Percentiles rank a stretch among this genome's conserved stretches.
Conservation (phyloP, 2,329 filamentous ascomycete species). For the Fusarium concolor region DNA sequence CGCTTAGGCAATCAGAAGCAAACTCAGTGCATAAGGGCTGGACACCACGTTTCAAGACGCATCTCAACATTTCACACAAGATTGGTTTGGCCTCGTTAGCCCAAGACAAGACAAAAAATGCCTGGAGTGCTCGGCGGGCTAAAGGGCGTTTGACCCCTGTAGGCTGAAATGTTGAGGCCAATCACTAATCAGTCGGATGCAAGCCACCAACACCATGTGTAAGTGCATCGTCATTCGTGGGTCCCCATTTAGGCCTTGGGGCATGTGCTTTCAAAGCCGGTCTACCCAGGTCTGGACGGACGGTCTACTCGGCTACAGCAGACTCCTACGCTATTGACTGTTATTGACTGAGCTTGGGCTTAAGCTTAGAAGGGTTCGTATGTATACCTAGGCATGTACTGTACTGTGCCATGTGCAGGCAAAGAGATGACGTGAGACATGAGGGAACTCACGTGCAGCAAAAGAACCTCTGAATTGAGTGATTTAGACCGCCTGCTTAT, state of each 20-base stretch:
- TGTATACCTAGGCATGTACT: neutral
- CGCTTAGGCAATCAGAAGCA: slow-evolving; percentile 5
- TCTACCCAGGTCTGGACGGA: neutral
- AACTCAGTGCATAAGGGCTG: slow-evolving; percentile 15
- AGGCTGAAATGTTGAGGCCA: slow-evolving; percentile 19
- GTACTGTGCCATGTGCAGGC: neutral
- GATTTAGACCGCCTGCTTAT: slow-evolving; percentile 10
- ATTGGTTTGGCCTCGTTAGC: neutral
- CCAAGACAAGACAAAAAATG: neutral
- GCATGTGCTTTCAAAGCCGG: neutral
- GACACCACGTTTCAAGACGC: slow-evolving; percentile 14
- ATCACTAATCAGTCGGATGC: slow-evolving; percentile 4
- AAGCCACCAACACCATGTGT: slow-evolving; percentile 13
- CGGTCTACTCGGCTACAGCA: neutral
- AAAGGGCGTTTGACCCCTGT: slow-evolving; percentile 11
- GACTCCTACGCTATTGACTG: neutral
- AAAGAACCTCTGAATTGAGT: slow-evolving; percentile 2
- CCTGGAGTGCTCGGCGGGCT: neutral
- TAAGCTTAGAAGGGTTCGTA: neutral
- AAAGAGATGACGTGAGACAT: slow-evolving; percentile 19
- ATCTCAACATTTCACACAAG: neutral
- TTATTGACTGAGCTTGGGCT: neutral
- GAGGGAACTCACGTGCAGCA: slow-evolving; percentile 11
- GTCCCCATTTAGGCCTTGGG: neutral
- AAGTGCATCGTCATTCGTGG: neutral